Percentiles rank a stretch among this genome's conserved stretches.
phyloP scores from a whole-genome alignment of 2,329 filamentous ascomycete species.

The Plectosphaerella sp. region DNA sequence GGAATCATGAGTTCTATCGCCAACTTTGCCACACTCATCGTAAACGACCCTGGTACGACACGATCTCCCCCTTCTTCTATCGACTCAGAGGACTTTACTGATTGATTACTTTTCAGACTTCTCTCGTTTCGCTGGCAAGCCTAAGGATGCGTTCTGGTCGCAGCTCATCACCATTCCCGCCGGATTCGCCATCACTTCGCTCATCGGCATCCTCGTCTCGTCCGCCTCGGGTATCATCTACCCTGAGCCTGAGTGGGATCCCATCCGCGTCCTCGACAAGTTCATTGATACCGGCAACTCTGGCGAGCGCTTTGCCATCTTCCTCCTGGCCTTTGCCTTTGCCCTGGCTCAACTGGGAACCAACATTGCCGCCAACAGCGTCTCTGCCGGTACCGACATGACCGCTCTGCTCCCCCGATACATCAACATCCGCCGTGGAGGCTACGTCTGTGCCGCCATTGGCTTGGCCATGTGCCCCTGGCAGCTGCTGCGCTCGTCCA shows the following conservation, averaged over 20 bases:
- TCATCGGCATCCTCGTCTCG: slow-evolving; percentile 77
- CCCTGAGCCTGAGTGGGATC: slow-evolving; percentile 66
- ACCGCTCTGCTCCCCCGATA: slow-evolving; percentile 75
- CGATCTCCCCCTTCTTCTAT: background rate
- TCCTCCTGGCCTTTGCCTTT: slow-evolving; percentile 67
- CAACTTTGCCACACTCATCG: slow-evolving; percentile 85
- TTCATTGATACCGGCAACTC: slow-evolving; percentile 68
- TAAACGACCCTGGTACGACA: slow-evolving; percentile 57
- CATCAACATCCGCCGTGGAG: slow-evolving; percentile 80
- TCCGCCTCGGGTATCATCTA: slow-evolving; percentile 69
- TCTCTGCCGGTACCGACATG: slow-evolving; percentile 79
- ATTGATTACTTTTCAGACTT: slow-evolving; percentile 51
- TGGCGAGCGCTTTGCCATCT: slow-evolving; percentile 68
- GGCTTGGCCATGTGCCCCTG: slow-evolving; percentile 85
- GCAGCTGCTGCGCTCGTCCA: slow-evolving; percentile 61
- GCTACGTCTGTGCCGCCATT: slow-evolving; percentile 76
- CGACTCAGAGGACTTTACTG: background rate
- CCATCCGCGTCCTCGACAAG: slow-evolving; percentile 59
- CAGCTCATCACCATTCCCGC: slow-evolving; percentile 72
- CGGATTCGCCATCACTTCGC: slow-evolving; percentile 73
- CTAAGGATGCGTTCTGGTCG: slow-evolving; percentile 72
- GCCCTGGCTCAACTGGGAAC: slow-evolving; percentile 79
- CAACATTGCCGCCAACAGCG: slow-evolving; percentile 82
- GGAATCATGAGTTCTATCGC: slow-evolving; percentile 87
- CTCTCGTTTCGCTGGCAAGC: slow-evolving; percentile 73